Conservation (phyloP, 1,284 basidiomycete species). For the Vanrija pseudolonga region DNA sequence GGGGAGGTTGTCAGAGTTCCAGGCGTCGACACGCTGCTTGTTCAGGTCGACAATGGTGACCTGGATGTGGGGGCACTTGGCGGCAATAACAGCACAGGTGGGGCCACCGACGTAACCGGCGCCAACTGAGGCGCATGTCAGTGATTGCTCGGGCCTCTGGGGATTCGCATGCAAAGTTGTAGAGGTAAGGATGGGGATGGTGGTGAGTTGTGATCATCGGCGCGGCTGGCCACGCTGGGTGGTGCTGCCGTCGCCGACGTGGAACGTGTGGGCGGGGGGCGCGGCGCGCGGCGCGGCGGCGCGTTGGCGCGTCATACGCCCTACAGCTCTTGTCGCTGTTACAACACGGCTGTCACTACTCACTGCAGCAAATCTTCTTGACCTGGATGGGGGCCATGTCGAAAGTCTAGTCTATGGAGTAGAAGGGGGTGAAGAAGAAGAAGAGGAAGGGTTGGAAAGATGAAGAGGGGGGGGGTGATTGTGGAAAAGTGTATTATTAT, state of each 20-base stretch:
- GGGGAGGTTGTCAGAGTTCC: conserved; percentile 66
- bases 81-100: conserved; percentile 80
- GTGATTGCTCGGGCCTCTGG: background rate
- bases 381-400: conserved; percentile 58
- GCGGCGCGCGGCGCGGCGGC: background rate
- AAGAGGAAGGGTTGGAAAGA: background rate
- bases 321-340: background rate
- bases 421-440: background rate
- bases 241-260: background rate
- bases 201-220: background rate
- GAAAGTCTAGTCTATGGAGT: background rate
- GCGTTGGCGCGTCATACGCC: background rate
- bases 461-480: background rate
- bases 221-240: background rate
- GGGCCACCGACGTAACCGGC: conserved; percentile 96
- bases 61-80: conserved; percentile 71
- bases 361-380: conserved; percentile 86
- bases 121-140: conserved; percentile 61
- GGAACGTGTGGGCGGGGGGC: background rate
- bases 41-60: conserved; percentile 99
- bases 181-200: background rate
- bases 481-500: conserved; percentile 2
- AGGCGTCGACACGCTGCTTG: conserved; percentile 87
- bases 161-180: background rate
- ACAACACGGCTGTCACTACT: conserved; percentile 48